Conservation (phyloP, 345 rosid species). For the Pistacia atlantica region DNA sequence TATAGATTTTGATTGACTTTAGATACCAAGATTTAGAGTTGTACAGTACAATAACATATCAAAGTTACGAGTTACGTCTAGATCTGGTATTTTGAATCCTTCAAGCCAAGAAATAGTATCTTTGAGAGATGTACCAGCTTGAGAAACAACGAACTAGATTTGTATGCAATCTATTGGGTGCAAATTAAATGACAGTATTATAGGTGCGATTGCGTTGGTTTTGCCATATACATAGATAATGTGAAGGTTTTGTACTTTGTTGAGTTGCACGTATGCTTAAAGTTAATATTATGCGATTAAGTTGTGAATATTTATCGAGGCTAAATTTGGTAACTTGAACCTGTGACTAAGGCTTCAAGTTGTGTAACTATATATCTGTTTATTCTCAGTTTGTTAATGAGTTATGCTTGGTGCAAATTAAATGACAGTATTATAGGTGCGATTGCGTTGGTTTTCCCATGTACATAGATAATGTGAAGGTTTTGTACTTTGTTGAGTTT, state of each 20-base stretch:
- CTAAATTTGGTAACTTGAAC: background rate
- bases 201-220: background rate
- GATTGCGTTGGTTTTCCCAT: background rate
- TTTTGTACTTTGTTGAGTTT: too few relatives aligned
- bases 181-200: background rate
- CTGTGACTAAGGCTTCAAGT: background rate
- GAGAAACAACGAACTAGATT: background rate
- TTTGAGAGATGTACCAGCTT: background rate
- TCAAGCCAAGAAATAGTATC: background rate
- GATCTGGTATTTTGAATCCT: background rate
- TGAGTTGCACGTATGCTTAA: too few relatives aligned
- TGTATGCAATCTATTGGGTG: too few relatives aligned
- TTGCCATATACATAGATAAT: background rate
- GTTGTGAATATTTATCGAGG: background rate
- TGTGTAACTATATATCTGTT: background rate
- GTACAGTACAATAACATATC: too few relatives aligned
- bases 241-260: background rate
- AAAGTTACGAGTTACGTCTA: too few relatives aligned
- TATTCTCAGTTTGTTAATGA: background rate
- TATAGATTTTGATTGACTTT: background rate
- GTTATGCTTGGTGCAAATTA: background rate
- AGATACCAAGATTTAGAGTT: background rate
- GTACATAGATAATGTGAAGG: background rate
- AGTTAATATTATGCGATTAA: background rate
- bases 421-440: background rate